Evolutionary conservation across 257 asterid species (phyloP).

Genomic region (Paulownia fortunei): DNA sequence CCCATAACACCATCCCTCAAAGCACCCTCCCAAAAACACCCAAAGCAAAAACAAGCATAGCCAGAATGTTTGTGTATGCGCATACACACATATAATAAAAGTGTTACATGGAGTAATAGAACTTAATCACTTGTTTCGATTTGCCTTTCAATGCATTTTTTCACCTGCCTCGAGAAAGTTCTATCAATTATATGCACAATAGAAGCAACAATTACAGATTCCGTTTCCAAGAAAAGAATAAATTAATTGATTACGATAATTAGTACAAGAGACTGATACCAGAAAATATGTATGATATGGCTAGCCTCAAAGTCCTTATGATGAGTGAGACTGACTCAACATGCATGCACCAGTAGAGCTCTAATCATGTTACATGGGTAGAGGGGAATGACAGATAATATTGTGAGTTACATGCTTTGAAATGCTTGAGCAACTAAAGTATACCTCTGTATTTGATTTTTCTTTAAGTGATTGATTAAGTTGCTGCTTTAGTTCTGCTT

Average conservation of each 20-base stretch:
- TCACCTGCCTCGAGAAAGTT: neutral
- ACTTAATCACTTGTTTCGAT: neutral
- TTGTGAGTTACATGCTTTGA: neutral
- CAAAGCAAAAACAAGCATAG: no score
- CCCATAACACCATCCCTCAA: no score
- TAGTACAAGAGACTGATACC: no score
- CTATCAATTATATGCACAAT: neutral
- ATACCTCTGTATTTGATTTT: slow-evolving; percentile 64
- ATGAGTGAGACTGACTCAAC: neutral
- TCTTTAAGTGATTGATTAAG: slow-evolving; percentile 51
- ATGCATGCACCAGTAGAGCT: neutral
- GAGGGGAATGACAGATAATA: neutral
- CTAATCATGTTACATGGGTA: neutral
- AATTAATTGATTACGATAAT: neutral
- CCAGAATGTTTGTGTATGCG: no score
- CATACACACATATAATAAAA: neutral
- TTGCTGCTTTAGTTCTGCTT: slow-evolving; percentile 60
- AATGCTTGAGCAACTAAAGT: slow-evolving; percentile 7
- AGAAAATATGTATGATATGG: neutral
- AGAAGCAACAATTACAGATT: neutral
- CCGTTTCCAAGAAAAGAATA: neutral
- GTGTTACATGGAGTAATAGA: neutral
- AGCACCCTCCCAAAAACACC: no score
- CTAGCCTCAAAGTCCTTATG: neutral
- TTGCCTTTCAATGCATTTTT: neutral